Conservation (phyloP, 129 eudicot species). For the Mikania micrantha region DNA sequence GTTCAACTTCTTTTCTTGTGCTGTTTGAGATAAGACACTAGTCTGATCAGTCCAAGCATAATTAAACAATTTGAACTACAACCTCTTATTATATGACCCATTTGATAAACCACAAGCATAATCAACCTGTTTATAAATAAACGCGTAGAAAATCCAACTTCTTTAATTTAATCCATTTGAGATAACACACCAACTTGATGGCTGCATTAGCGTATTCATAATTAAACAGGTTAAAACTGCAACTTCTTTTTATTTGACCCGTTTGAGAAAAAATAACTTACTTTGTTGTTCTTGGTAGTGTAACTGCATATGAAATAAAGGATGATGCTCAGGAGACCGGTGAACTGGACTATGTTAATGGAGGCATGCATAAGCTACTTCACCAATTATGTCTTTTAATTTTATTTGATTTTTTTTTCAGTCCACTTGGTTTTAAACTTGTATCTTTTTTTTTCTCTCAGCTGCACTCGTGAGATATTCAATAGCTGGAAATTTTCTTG, state of each 20-base stretch:
- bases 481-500: slow-evolving; percentile 92
- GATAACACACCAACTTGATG: neutral
- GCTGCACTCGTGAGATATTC: slow-evolving; percentile 85
- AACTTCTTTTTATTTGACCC: neutral
- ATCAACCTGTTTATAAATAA: neutral
- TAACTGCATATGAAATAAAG: slow-evolving; percentile 70
- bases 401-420: neutral
- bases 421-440: neutral
- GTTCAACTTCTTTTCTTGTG: neutral
- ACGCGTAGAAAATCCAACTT: neutral
- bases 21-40: neutral
- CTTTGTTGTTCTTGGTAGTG: slow-evolving; percentile 35
- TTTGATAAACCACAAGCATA: neutral
- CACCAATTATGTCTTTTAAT: neutral
- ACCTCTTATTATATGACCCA: neutral
- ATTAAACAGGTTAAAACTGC: neutral
- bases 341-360: slow-evolving; percentile 91
- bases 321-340: slow-evolving; percentile 68
- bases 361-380: slow-evolving; percentile 41
- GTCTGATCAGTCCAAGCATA: neutral
- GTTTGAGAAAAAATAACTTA: neutral
- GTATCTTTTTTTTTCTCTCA: slow-evolving; percentile 14
- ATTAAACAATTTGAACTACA: neutral
- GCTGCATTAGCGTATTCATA: too few species aligned
- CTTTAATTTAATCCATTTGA: neutral